phyloP scores from a whole-genome alignment of 169 alveolate genomes.

The Condylostoma magnum region DNA sequence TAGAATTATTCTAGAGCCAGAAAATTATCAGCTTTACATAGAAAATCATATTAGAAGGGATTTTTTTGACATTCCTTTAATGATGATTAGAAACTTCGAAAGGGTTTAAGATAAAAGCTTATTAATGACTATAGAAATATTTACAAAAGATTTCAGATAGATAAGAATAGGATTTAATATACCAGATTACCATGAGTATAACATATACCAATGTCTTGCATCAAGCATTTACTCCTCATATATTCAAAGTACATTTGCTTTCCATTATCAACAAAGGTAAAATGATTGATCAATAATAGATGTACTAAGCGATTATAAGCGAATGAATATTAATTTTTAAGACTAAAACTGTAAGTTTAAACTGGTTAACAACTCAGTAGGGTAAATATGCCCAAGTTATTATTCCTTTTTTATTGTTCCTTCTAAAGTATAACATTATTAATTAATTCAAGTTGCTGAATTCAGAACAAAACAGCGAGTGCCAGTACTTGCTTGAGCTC shows the following conservation, averaged over 20 bases:
- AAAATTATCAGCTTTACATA: background rate
- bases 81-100: conserved; percentile 18
- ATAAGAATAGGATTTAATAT: background rate
- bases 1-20: too few species aligned
- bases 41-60: conserved; percentile 12
- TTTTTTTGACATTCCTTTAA: conserved; percentile 27
- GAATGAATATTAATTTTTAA: background rate
- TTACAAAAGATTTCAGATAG: conserved; percentile 27
- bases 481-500: conserved; percentile 10
- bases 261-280: conserved; percentile 1
- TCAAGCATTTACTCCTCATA: background rate
- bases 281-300: conserved; percentile 4
- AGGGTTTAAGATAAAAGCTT: background rate
- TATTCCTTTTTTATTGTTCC: conserved; percentile 24
- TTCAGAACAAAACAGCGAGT: conserved; percentile 15
- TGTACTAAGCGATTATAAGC: background rate
- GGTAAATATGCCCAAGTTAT: conserved; percentile 18
- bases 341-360: background rate
- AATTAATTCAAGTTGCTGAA: background rate
- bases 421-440: background rate
- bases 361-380: conserved; percentile 5
- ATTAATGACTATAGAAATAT: background rate
- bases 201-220: background rate
- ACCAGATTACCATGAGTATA: conserved; percentile 2
- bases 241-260: conserved; percentile 7